These are phyloP conservation scores for Daldinia loculata DNA, from an alignment of 495 filamentous ascomycete genomes.

Conservation along the genomic window DNA sequence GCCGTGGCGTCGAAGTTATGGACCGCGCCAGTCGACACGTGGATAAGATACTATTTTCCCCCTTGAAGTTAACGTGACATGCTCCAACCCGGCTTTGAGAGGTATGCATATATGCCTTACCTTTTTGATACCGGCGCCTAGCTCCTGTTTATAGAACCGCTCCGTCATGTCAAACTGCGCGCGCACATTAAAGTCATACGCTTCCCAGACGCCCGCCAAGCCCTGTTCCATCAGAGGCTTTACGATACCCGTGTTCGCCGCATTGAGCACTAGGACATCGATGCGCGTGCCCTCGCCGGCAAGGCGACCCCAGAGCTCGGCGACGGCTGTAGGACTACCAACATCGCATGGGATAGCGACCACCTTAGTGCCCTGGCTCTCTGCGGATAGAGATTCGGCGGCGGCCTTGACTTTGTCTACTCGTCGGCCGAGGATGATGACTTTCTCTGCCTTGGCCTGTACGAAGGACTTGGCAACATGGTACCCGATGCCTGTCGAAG, in stretches of 20 bases:
- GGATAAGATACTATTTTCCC: slow-evolving; percentile 45
- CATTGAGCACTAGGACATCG: slow-evolving; percentile 56
- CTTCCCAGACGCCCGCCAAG: slow-evolving; percentile 41
- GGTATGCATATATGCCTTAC: slow-evolving; percentile 7
- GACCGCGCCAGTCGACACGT: slow-evolving; percentile 47
- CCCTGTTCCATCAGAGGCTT: slow-evolving; percentile 45
- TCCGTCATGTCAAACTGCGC: slow-evolving; percentile 48
- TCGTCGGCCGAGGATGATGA: slow-evolving; percentile 47
- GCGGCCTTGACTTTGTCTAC: slow-evolving; percentile 20
- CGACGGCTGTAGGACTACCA: slow-evolving; percentile 27
- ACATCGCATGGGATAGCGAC: slow-evolving; percentile 42
- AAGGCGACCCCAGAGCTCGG: slow-evolving; percentile 49
- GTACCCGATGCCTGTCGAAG: slow-evolving; percentile 47
- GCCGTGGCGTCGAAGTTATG: slow-evolving; percentile 29
- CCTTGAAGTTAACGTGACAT: background rate
- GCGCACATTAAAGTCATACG: slow-evolving; percentile 48
- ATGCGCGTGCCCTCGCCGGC: slow-evolving; percentile 41
- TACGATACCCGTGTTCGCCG: slow-evolving; percentile 20
- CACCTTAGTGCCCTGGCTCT: slow-evolving; percentile 19
- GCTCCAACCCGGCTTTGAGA: background rate
- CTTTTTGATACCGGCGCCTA: slow-evolving; percentile 14
- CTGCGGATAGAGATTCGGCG: slow-evolving; percentile 8
- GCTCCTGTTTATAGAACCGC: slow-evolving; percentile 46
- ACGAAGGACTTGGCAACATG: slow-evolving; percentile 48
- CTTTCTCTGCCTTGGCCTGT: slow-evolving; percentile 34